Percentiles rank a stretch among this genome's conserved stretches.
These are phyloP conservation scores for Globisporangium abappressorium DNA, from an alignment of 352 stramenopile genomes.

Conservation along the genomic window DNA sequence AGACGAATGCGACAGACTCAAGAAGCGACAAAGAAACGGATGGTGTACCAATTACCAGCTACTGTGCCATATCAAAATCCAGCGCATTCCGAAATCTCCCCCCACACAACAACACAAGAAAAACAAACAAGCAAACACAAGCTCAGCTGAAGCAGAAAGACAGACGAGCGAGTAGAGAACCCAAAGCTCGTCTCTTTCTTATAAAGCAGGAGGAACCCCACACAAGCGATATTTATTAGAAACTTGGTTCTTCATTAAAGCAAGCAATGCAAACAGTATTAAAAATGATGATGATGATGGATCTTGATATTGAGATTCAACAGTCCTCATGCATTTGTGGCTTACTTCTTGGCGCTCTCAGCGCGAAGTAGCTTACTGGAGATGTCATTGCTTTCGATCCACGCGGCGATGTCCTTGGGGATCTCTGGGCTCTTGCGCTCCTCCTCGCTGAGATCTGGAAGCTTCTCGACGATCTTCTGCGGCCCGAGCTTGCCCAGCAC, in stretches of 20 bases:
- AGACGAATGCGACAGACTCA: not conserved
- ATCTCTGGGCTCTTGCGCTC: conserved; percentile 39
- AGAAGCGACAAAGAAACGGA: conserved; percentile 10
- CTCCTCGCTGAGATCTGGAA: conserved; percentile 29
- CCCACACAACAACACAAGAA: not conserved
- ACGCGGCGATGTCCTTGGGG: conserved; percentile 50
- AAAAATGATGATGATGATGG: not conserved
- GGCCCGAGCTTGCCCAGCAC: conserved; percentile 66
- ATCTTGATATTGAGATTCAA: not conserved
- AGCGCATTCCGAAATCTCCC: not conserved
- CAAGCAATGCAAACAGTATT: not conserved
- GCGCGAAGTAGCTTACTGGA: conserved; percentile 70
- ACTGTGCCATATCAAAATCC: conserved; percentile 25
- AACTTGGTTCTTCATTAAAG: conserved; percentile 1
- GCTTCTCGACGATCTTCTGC: conserved; percentile 57
- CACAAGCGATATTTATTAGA: conserved; percentile 11
- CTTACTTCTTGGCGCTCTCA: conserved; percentile 19
- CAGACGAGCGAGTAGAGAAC: not conserved
- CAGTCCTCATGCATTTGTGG: not conserved
- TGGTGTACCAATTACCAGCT: conserved; percentile 18
- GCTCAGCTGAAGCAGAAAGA: not conserved
- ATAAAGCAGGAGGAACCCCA: not conserved
- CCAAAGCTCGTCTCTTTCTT: not conserved
- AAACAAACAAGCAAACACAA: not conserved
- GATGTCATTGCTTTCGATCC: conserved; percentile 72